Base-by-base conservation (phyloP, 202 grass and related monocot species). In the Schoenoplectus tabernaemontani region DNA sequence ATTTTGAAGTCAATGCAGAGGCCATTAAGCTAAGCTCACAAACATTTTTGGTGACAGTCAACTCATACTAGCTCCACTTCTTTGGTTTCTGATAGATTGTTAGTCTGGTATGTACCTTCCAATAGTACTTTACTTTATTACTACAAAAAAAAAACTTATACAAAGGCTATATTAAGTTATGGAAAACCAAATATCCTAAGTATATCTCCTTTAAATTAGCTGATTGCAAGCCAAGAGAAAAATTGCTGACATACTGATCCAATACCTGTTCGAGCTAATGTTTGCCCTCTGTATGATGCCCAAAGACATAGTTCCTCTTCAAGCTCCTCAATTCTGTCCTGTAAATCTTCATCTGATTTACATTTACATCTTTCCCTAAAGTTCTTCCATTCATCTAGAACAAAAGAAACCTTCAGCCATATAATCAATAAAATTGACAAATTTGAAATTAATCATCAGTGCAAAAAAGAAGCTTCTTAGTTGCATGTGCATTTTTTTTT, bases 281-380 rank as follows among this genome's bases (percentile, higher is more conserved):
- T 97, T 91, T 97, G 93, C 9, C 93, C 93, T 87, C 93, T 86
- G 74, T 88, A 93, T 73, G 93, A 93, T 83, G 93, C 90, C 93
- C 93, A 97, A 64, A 84, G 72, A 86, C 93, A 84, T 85, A 97
- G 85, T 9, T 89, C 81, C 64, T 93, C 83, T 72, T 34, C 81
- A 9, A 85, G 53, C 30, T 85, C 76, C 43, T 88, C 88, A 56
- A n/a, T 83, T n/a, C 47, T 76, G 85, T 58, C 60, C 62, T 78
- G 83, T 74, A 91, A 83, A 47, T 97, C 88, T 42, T 97, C 85
- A 68, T 84, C 87, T 54, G 46, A 10, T 74, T 54, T 74, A 53
- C 70, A 74, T 42, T 41, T 61, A 76, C 91, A 63, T n/a, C 90
- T 87, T 87, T 93, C 59, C 34, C 82, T 82, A 68, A 97, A 97